Evolutionary conservation across 78 protist species (phyloP).

Genomic region (Cavenderia fasciculata): DNA sequence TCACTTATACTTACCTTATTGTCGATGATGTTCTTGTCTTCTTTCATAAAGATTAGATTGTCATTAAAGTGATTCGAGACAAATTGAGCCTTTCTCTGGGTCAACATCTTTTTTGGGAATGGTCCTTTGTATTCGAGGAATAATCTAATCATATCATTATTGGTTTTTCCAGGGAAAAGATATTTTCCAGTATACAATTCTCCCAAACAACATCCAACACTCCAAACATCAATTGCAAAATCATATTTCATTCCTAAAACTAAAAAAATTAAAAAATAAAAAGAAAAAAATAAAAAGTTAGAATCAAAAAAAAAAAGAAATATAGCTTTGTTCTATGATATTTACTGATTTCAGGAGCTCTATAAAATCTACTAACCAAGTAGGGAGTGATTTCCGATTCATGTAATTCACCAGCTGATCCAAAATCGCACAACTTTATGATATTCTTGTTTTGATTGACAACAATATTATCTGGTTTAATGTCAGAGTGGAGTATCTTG

Average conservation of each 20-base stretch:
- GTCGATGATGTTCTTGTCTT: constrained; percentile 70
- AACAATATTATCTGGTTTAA: constrained; percentile 90
- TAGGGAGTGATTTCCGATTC: constrained; percentile 89
- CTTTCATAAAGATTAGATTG: constrained; percentile 61
- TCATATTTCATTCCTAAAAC: constrained; percentile 89
- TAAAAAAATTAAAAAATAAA: not conserved
- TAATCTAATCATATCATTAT: constrained; percentile 94
- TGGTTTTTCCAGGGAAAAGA: constrained; percentile 92
- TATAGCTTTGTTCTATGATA: not conserved
- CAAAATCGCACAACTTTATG: constrained; percentile 92
- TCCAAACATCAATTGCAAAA: constrained; percentile 93
- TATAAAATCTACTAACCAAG: constrained; percentile 92
- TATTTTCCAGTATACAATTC: constrained; percentile 95
- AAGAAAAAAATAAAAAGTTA: not conserved
- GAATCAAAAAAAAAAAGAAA: not conserved
- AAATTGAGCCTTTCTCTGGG: constrained; percentile 70
- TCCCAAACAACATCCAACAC: constrained; percentile 91
- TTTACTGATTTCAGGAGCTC: constrained; percentile 95
- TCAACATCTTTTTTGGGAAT: constrained; percentile 65
- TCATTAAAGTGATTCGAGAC: constrained; percentile 82
- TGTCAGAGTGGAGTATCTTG: constrained; percentile 89
- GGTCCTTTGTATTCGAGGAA: constrained; percentile 81
- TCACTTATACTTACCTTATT: constrained; percentile 38
- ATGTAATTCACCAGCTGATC: constrained; percentile 86
- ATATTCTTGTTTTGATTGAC: constrained; percentile 76